Percentiles rank a stretch among this genome's conserved stretches.
phyloP scores from a whole-genome alignment of 2,329 filamentous ascomycete species.

The Alternaria sp. region DNA sequence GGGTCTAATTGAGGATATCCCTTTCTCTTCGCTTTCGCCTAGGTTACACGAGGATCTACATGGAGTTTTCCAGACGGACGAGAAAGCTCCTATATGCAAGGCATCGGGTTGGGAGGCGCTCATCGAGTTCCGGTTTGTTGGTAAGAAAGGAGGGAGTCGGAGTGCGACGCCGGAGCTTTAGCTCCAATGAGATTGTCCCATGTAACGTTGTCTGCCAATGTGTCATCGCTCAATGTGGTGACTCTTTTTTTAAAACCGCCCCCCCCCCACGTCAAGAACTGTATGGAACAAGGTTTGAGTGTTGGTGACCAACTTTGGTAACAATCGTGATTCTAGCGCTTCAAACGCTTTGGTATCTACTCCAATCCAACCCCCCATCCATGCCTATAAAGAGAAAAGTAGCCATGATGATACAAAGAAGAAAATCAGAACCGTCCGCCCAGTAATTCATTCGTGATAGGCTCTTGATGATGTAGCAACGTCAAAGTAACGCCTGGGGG shows the following conservation, averaged over 20 bases:
- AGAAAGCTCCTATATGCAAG: conserved; percentile 1
- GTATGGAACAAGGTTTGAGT: neutral
- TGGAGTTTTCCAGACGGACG: neutral
- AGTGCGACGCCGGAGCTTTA: neutral
- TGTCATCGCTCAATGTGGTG: neutral
- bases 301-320: conserved; percentile 17
- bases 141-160: neutral
- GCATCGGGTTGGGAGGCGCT: neutral
- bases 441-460: conserved; percentile 30
- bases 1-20: neutral
- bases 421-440: conserved; percentile 30
- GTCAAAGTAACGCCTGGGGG: conserved; percentile 16
- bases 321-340: conserved; percentile 31
- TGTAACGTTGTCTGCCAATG: neutral
- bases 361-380: conserved; percentile 14
- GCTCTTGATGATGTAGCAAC: conserved; percentile 23
- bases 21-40: conserved; percentile 1
- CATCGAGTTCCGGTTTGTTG: neutral
- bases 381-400: conserved; percentile 21
- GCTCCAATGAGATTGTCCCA: too few species aligned
- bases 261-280: neutral
- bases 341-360: conserved; percentile 34
- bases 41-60: conserved; percentile 6
- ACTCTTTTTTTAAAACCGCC: too few species aligned
- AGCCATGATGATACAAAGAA: conserved; percentile 25